A percentile compares a stretch with the other conserved stretches of the same genome.
phyloP scores from a whole-genome alignment of 139 green algal genomes.

The Mesotaenium endlicherianum region DNA sequence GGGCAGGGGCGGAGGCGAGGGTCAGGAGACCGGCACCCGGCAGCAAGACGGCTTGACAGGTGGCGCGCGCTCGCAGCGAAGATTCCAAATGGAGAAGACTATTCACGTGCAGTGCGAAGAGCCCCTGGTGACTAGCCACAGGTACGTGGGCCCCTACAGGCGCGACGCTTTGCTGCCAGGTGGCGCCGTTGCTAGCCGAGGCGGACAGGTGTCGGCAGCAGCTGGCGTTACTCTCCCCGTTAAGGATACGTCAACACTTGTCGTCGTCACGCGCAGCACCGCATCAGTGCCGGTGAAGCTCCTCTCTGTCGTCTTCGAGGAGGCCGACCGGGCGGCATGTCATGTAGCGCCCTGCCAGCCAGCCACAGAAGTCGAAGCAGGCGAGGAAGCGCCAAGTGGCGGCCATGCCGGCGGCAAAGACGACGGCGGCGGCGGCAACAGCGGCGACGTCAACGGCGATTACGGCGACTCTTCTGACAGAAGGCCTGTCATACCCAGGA shows the following conservation, averaged over 20 bases:
- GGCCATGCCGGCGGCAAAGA: not conserved
- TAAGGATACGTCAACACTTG: not conserved
- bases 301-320: not conserved
- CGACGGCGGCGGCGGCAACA: not conserved
- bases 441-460: not conserved
- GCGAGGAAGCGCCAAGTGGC: not conserved
- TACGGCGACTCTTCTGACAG: not conserved
- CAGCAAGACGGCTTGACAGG: not conserved
- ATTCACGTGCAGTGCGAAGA: not conserved
- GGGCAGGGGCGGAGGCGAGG: not conserved
- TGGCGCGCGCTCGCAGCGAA: not conserved
- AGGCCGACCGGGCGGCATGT: not conserved
- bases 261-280: not conserved
- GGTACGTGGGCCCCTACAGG: conserved; percentile 18
- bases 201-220: not conserved
- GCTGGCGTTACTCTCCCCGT: conserved; percentile 23
- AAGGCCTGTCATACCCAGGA: not conserved
- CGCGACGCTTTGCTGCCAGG: conserved; percentile 28
- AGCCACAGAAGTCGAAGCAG: not conserved
- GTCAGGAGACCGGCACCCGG: not conserved
- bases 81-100: conserved; percentile 15
- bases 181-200: not conserved
- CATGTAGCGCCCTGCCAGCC: not conserved
- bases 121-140: not conserved
- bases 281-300: conserved; percentile 3